phyloP scores from a whole-genome alignment of 371 early-diverging fungal genomes.

The Batkoa obscura region DNA sequence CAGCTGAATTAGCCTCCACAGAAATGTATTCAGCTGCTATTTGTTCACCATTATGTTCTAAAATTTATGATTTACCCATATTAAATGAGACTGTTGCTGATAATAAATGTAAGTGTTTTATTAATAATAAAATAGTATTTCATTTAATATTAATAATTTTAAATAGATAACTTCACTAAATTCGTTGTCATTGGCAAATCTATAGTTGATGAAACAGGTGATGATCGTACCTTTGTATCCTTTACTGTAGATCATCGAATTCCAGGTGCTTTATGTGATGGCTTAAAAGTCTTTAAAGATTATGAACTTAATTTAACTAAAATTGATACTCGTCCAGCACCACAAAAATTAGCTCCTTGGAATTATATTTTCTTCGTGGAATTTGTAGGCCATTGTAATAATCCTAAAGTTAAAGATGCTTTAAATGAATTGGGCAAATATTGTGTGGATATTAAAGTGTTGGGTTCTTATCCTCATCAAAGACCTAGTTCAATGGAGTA shows the following conservation, averaged over 20 bases:
- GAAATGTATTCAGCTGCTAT: slow-evolving; percentile 72
- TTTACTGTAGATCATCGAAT: slow-evolving; percentile 79
- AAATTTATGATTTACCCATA: slow-evolving; percentile 61
- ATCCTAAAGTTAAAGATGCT: slow-evolving; percentile 35
- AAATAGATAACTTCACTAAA: slow-evolving; percentile 64
- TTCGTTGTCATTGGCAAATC: slow-evolving; percentile 70
- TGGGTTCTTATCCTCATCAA: slow-evolving; percentile 73
- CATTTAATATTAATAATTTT: too few relatives aligned
- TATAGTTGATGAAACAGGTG: slow-evolving; percentile 42
- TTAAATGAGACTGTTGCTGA: slow-evolving; percentile 59
- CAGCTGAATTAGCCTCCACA: slow-evolving; percentile 66
- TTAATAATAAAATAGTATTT: not conserved
- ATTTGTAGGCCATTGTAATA: slow-evolving; percentile 56
- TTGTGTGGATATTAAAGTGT: slow-evolving; percentile 51
- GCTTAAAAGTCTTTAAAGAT: slow-evolving; percentile 64
- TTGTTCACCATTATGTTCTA: slow-evolving; percentile 56
- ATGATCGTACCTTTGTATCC: slow-evolving; percentile 60
- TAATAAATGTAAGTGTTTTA: slow-evolving; percentile 12
- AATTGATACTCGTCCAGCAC: slow-evolving; percentile 78
- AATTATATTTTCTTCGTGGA: slow-evolving; percentile 86
- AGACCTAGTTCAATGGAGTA: slow-evolving; percentile 12
- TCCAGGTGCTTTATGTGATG: slow-evolving; percentile 78
- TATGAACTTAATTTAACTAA: slow-evolving; percentile 66
- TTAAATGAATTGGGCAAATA: slow-evolving; percentile 35
- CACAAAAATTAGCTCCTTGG: slow-evolving; percentile 44